phyloP scores from a whole-genome alignment of 2,329 filamentous ascomycete genomes.

The Cercospora nicotianae region DNA sequence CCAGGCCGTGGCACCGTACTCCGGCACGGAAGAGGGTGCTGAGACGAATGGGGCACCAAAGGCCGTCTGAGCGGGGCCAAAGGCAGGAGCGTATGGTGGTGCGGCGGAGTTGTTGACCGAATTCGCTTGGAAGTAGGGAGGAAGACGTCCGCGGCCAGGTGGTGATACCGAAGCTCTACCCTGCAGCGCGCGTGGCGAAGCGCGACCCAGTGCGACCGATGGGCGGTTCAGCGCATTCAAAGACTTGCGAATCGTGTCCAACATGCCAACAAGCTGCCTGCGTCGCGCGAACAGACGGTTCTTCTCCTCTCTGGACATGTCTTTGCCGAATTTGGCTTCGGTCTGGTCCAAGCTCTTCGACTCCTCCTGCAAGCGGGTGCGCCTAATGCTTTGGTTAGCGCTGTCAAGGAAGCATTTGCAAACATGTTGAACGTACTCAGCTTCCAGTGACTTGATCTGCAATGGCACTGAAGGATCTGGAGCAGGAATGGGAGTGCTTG shows the following conservation, averaged over 20 bases:
- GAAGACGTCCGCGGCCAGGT: conserved; percentile 22
- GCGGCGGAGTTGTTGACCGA: background rate
- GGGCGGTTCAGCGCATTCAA: conserved; percentile 38
- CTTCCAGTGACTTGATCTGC: conserved; percentile 40
- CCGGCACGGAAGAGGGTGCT: conserved; percentile 25
- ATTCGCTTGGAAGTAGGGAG: conserved; percentile 29
- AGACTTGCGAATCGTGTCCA: conserved; percentile 40
- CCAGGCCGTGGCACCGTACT: conserved; percentile 26
- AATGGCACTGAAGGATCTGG: conserved; percentile 31
- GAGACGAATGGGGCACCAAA: conserved; percentile 23
- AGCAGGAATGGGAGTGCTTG: conserved; percentile 1
- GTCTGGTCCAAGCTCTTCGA: conserved; percentile 41
- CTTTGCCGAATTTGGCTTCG: conserved; percentile 39
- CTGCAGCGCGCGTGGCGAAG: conserved; percentile 28
- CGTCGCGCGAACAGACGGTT: conserved; percentile 38
- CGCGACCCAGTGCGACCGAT: conserved; percentile 34
- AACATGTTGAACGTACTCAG: conserved; percentile 33
- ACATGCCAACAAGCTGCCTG: conserved; percentile 35
- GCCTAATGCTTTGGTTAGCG: conserved; percentile 3
- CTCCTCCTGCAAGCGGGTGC: conserved; percentile 39
- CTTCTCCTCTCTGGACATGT: conserved; percentile 36
- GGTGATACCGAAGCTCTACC: conserved; percentile 30
- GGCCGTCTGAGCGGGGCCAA: conserved; percentile 14
- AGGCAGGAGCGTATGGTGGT: conserved; percentile 13
- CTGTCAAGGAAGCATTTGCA: background rate